A percentile compares a stretch with the other conserved stretches of the same genome.
Conservation (phyloP, 345 rosid genomes). For the Populus tremula region DNA sequence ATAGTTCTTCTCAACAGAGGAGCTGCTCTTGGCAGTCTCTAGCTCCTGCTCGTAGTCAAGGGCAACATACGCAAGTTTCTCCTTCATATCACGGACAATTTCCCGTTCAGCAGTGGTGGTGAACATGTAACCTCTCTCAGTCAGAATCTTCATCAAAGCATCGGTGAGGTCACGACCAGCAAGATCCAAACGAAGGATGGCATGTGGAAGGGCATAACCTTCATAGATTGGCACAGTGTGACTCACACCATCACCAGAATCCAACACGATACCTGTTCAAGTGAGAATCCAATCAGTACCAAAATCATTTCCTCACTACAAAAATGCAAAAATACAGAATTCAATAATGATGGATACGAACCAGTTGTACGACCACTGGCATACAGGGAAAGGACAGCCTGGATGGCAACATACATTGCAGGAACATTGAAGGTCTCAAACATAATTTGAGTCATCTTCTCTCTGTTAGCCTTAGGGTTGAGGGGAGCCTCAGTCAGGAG, state of each 20-base stretch:
- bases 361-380: conserved; percentile 74
- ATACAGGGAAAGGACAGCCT: conserved; percentile 58
- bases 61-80: conserved; percentile 63
- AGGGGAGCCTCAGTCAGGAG: conserved; percentile 64
- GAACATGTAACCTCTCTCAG: conserved; percentile 66
- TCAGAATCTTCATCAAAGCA: conserved; percentile 59
- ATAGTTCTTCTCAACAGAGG: conserved; percentile 58
- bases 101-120: conserved; percentile 78
- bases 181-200: conserved; percentile 58
- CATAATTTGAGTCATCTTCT: conserved; percentile 82
- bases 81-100: conserved; percentile 90
- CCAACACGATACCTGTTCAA: conserved; percentile 57
- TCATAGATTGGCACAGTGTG: conserved; percentile 67
- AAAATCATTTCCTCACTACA: neutral
- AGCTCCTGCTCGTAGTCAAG: conserved; percentile 60
- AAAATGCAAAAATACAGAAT: neutral
- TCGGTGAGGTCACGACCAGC: conserved; percentile 69
- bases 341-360: conserved; percentile 9
- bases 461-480: conserved; percentile 69
- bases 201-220: conserved; percentile 63
- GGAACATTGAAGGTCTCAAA: conserved; percentile 67
- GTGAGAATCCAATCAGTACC: neutral
- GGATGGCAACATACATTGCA: conserved; percentile 66
- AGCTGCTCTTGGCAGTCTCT: conserved; percentile 62
- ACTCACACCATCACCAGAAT: conserved; percentile 72